Evolutionary conservation across 2,329 filamentous ascomycete species (phyloP), one percentile per base, ranked within the genome.

Genomic region (Fusarium lateritium): DNA sequence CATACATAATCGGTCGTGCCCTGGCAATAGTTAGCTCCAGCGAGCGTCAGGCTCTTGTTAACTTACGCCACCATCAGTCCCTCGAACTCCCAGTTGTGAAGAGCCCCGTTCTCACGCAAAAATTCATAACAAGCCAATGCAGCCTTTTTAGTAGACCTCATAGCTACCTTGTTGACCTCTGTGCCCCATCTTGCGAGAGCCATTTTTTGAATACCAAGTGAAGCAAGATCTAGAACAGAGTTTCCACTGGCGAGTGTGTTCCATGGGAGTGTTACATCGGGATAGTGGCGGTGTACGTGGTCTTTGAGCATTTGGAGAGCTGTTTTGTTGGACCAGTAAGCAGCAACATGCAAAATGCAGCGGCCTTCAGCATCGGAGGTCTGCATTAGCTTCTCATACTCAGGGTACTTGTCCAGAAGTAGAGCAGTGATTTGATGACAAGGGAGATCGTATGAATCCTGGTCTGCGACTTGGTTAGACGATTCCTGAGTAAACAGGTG

Each of bases 61-160:
- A 53, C 55, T 57, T 10, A 57, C 55, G 47, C 46, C 7, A 57
- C 31, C 11, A 57, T 13, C 1, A 28, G 14, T 7, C 55, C 55
- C 0, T 43, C 28, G 13, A 57, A 15, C 10, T 53, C 47, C 46
- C 55, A 53, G 5, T 57, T 53, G 2, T 57, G 38, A 0, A 53
- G 0, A 0, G 46, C 55, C 0, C 55, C 55, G 17, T 57, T 43
- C n/a, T 57, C 55, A 0, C 38, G 46, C 1, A 57, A n/a, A 1
- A 24, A 53, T 2, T n/a, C 6, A 2, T 57, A 57, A 11, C 46
- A 57, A 3, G 31, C 38, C 22, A 53, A 4, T 1, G 55, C 46
- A 2, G 55, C 47, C 19, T 44, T 57, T 6, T 14, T 28, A 0
- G 46, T 57, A 0, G 55, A 57, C 0, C 46, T 26, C 1, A 28